Conservation (phyloP, 192 early-diverging fungal genomes). For the Bifiguratus adelaidae region DNA sequence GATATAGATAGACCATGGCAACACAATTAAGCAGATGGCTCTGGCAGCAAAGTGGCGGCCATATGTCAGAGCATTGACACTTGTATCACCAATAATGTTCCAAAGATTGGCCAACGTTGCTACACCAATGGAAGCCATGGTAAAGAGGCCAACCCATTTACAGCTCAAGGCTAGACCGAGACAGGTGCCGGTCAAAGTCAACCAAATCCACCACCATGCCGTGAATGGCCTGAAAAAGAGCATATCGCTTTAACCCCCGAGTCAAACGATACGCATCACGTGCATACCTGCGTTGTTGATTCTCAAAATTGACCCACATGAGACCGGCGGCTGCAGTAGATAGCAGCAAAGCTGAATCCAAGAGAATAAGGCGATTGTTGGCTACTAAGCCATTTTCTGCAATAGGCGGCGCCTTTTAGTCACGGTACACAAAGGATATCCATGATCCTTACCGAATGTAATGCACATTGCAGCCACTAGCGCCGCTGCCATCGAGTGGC, state of each 20-base stretch:
- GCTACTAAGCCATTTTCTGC: constrained; percentile 83
- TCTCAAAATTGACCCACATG: constrained; percentile 84
- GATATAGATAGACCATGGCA: constrained; percentile 74
- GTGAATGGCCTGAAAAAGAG: constrained; percentile 49
- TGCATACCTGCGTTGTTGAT: constrained; percentile 28
- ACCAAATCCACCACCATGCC: constrained; percentile 78
- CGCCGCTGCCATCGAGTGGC: constrained; percentile 61
- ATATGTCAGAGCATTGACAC: constrained; percentile 20
- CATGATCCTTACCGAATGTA: constrained; percentile 52
- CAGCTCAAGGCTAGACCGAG: constrained; percentile 62
- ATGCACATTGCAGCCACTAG: constrained; percentile 72
- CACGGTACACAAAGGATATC: not conserved
- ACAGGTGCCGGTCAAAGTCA: constrained; percentile 72
- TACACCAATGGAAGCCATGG: constrained; percentile 74
- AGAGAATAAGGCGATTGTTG: constrained; percentile 83
- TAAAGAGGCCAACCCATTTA: constrained; percentile 94
- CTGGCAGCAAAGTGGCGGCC: constrained; percentile 72
- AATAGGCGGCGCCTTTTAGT: not conserved
- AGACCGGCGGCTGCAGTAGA: constrained; percentile 74
- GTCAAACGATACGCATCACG: too few species aligned
- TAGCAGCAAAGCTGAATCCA: constrained; percentile 86
- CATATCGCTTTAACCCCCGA: too few species aligned
- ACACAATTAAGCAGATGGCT: constrained; percentile 66
- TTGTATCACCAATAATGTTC: constrained; percentile 66
- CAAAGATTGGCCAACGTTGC: constrained; percentile 81